Evolutionary conservation across 1,284 basidiomycete species (phyloP).

Genomic region (Mycena citricolor): DNA sequence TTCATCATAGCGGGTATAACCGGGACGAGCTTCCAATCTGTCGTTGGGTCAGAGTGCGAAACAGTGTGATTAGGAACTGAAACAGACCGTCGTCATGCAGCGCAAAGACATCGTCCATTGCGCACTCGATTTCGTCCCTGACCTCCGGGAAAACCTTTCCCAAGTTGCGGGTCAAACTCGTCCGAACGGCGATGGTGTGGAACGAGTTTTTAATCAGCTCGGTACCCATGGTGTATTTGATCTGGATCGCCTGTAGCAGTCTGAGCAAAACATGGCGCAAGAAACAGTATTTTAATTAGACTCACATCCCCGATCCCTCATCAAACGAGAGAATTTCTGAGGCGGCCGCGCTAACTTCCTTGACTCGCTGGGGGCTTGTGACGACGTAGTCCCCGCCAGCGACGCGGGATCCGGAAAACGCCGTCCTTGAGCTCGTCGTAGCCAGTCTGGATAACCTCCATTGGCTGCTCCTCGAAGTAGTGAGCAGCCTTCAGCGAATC

Average conservation of each 20-base stretch:
- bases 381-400: conserved; percentile 5
- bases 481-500: no score
- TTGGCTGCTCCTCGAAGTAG: no score
- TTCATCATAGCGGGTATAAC: conserved; percentile 35
- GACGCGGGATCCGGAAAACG: conserved; percentile 4
- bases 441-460: no score
- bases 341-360: conserved; percentile 4
- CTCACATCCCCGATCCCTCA: conserved; percentile 1
- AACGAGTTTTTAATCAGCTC: conserved; percentile 9
- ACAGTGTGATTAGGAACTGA: no score
- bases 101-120: conserved; percentile 13
- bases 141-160: conserved; percentile 11
- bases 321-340: conserved; percentile 1
- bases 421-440: no score
- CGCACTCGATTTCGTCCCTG: conserved; percentile 16
- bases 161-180: conserved; percentile 17
- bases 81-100: conserved; percentile 8
- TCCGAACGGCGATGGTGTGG: conserved; percentile 11
- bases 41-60: no score
- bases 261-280: no score
- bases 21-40: conserved; percentile 42
- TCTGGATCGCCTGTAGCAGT: no score
- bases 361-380: not conserved
- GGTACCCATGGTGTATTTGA: conserved; percentile 11
- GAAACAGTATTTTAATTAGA: no score